These are phyloP conservation scores for Trypanosomatidae sp. DNA, from an alignment of 208 protist genomes.

Conservation along the genomic window DNA sequence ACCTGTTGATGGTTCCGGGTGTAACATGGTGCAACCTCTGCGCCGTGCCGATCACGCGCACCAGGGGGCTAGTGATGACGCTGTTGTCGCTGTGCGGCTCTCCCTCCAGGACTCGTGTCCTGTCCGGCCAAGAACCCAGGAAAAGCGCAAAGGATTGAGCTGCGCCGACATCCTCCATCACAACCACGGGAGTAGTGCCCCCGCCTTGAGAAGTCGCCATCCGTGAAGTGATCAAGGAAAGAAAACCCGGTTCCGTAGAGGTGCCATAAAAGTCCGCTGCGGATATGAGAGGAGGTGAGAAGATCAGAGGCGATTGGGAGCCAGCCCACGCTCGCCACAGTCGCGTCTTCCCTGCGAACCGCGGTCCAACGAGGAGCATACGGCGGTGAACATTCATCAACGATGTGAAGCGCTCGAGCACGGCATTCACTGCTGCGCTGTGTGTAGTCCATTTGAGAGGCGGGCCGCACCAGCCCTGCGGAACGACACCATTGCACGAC, in stretches of 20 bases:
- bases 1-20: constrained; percentile 19
- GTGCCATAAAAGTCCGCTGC: constrained; percentile 73
- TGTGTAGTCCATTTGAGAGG: neutral
- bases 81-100: constrained; percentile 9
- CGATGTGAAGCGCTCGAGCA: constrained; percentile 38
- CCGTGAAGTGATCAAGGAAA: constrained; percentile 11
- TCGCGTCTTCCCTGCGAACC: constrained; percentile 69
- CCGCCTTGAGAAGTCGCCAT: neutral
- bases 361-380: constrained; percentile 62
- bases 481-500: constrained; percentile 14
- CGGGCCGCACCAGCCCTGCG: constrained; percentile 2
- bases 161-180: constrained; percentile 25
- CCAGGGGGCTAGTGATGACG: constrained; percentile 2
- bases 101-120: constrained; percentile 9
- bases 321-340: constrained; percentile 70
- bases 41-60: constrained; percentile 22
- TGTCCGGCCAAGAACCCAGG: constrained; percentile 17
- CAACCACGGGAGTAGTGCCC: constrained; percentile 4
- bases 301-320: constrained; percentile 31
- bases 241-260: constrained; percentile 25
- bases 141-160: constrained; percentile 26
- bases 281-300: constrained; percentile 58
- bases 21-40: constrained; percentile 9
- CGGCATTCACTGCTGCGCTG: neutral
- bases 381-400: constrained; percentile 53